These are phyloP conservation scores for Tuber umbilicatum DNA, from an alignment of 495 filamentous ascomycete genomes.

Conservation along the genomic window DNA sequence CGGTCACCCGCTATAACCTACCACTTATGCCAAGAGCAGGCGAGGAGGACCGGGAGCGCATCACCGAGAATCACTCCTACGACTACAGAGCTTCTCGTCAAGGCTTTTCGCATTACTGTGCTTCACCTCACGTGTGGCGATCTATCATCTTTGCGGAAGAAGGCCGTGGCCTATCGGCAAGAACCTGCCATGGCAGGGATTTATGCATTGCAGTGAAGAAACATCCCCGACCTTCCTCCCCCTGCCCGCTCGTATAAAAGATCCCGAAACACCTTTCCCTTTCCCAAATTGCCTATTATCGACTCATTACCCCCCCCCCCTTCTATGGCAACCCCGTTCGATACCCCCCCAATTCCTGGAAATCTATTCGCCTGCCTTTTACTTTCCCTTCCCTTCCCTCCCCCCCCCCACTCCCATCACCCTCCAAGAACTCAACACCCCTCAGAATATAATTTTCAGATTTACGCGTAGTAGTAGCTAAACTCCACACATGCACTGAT, in stretches of 20 bases:
- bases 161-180: background rate
- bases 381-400: background rate
- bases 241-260: background rate
- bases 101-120: background rate
- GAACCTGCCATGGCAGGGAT: background rate
- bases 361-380: background rate
- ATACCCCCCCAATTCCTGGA: background rate
- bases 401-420: background rate
- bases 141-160: too few relatives aligned
- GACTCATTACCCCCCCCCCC: background rate
- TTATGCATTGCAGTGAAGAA: background rate
- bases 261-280: constrained; percentile 1
- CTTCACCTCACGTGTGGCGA: too few relatives aligned
- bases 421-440: background rate
- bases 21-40: background rate
- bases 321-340: background rate
- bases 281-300: background rate
- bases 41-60: background rate
- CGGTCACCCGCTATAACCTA: too few relatives aligned
- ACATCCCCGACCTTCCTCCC: background rate
- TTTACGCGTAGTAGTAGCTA: constrained; percentile 1
- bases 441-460: constrained; percentile 3
- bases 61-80: background rate
- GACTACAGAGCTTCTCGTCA: background rate
- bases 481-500: constrained; percentile 5